Evolutionary conservation across 331 rosid genomes (phyloP), one percentile per base, ranked within the genome.

Genomic region (Malus hybrid): DNA sequence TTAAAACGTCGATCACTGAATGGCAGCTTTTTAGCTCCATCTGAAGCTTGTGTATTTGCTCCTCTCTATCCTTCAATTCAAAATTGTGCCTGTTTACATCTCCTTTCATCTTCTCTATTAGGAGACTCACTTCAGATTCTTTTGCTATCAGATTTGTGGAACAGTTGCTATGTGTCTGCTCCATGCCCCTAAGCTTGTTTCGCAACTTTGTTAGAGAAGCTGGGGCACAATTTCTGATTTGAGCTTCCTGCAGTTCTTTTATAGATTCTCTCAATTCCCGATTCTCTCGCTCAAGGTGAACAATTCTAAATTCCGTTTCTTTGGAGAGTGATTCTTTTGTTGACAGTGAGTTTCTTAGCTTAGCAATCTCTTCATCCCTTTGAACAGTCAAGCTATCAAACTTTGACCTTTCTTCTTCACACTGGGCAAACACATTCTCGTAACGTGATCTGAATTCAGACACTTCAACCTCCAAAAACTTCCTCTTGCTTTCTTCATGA

Each of bases 401-500:
- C 88, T 82, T 81, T 36, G 85, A 82, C 42, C 80, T 86, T 61
- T 83, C 91, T 69, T 88, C 88, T 73, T 86, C 78, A 78, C 82
- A 77, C 8, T 82, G 90, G 59, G 79, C 16, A 64, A 64, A 85
- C 46, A 78, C 85, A 82, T 86, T 72, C 32, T 82, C 82, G 61
- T 86, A 88, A 36, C 76, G 70, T 56, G 86, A 70, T 82, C 78
- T 83, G 32, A 80, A 82, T 39, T 89, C 88, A 4, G 85, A 83
- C 20, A 91, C 80, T 70, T 86, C 88, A 73, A 80, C 86, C 86
- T 89, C 89, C 68, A 91, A 76, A 56, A 78, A 76, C 76, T 83
- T 91, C 80, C 93, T 89, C 78, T 67, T 86, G 85, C 87, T 89
- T 83, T 91, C 97, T 85, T 89, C 93, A 60, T 71, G 88, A 79